Base-by-base conservation (phyloP, 1,139 yeast genomes). In the Pichia sp. region DNA sequence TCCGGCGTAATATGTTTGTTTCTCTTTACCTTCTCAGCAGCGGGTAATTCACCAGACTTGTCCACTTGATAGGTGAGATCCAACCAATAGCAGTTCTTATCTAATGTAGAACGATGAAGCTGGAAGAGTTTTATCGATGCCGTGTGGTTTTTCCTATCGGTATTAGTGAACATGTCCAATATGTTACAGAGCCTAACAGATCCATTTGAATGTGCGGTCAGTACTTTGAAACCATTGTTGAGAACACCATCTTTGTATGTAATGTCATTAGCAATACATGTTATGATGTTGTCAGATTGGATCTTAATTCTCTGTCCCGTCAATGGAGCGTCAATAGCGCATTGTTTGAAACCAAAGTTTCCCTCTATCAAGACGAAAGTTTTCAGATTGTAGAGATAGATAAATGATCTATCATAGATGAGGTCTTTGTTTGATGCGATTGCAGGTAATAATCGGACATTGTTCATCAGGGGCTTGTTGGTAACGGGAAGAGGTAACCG, bases 21-120 rank as follows among this genome's bases (percentile, higher is more conserved):
- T 34, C 10, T 17, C 5, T 9, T 30, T 12, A 24, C 32, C 29
- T 16, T 35, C 31, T 12, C 22, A 22, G 9, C 16, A 6, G 16
- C 14, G 6, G 31, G 26, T 7, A 19, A 27, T 7, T 44, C 52
- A 27, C 43, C 46, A 8, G 38, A 32, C 18, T 40, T 42, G 13
- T 38, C 55, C 2, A 56, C 53, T 4, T 48, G 46, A 33, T 58
- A 57, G 16, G 52, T 49, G 20, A 57, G 53, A 33, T 64, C 60
- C 14, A 47, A 16, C 29, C 37, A 27, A 22, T 25, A 44, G 16
- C 35, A 36, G n/a, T 37, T 27, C 3, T 33, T 33, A 8, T 21
- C 32, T 2, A n/a, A 14, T 23, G 13, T 18, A 7, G 25, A 30
- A 16, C 35, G 22, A 21, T 38, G 47, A 35, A 52, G 13, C 29